phyloP scores from a whole-genome alignment of 768 basidiomycete genomes.

The Boletellus ananas region DNA sequence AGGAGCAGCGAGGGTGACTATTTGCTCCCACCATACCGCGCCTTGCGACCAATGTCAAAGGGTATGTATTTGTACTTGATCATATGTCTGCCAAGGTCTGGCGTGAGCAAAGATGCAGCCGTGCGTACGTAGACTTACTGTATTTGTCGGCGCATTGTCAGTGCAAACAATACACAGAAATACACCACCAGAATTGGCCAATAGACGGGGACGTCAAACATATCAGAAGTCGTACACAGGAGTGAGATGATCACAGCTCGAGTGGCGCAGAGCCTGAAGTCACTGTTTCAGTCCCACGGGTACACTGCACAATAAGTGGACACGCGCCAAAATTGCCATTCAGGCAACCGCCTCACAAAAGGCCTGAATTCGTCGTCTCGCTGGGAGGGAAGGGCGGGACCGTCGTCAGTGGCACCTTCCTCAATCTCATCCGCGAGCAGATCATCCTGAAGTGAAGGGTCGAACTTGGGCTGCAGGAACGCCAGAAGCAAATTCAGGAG shows the following conservation, averaged over 20 bases:
- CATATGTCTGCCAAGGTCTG: slow-evolving; percentile 73
- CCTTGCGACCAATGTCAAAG: slow-evolving; percentile 93
- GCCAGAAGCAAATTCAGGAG: slow-evolving; percentile 94
- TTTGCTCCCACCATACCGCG: slow-evolving; percentile 69
- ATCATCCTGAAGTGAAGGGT: slow-evolving; percentile 93
- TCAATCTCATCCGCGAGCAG: slow-evolving; percentile 93
- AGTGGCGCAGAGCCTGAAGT: slow-evolving; percentile 82
- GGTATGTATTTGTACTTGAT: slow-evolving; percentile 98
- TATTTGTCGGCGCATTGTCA: slow-evolving; percentile 96
- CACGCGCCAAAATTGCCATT: slow-evolving; percentile 93
- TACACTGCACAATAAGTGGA: background rate
- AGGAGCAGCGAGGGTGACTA: slow-evolving; percentile 20
- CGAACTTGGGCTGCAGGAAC: slow-evolving; percentile 97
- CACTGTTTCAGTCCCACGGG: background rate
- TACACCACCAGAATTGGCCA: slow-evolving; percentile 99
- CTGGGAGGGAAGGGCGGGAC: slow-evolving; percentile 57
- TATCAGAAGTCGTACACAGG: slow-evolving; percentile 73
- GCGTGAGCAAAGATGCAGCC: slow-evolving; percentile 4
- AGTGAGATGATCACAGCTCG: slow-evolving; percentile 82
- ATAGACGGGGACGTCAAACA: slow-evolving; percentile 96
- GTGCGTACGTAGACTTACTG: slow-evolving; percentile 54
- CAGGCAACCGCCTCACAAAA: slow-evolving; percentile 91
- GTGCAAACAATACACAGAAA: slow-evolving; percentile 90
- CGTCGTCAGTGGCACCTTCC: slow-evolving; percentile 71
- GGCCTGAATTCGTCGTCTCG: slow-evolving; percentile 96